Base-by-base conservation (phyloP, 148 eudicot species). In the Rhododendron simsii region DNA sequence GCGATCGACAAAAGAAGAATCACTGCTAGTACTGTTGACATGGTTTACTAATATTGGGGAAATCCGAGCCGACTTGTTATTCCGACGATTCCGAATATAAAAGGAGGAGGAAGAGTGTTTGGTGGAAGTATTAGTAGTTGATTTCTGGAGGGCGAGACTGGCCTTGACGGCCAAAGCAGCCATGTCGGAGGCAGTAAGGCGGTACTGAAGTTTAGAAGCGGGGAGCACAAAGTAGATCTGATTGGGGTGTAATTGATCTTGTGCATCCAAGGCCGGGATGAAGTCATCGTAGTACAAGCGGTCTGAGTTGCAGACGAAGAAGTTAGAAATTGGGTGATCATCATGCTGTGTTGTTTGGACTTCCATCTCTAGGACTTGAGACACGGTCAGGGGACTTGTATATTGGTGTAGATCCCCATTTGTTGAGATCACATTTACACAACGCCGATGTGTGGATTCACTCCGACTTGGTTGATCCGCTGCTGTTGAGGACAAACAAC, bases 101-200 rank as follows among this genome's bases (percentile, higher is more conserved):
- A 16, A 48, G 20, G 20, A 63, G 37, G 35, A 44, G 7, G 41
- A 20, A 14, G 73, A 59, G 7, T 2, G 44, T 12, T 74, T 73
- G 6, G 5, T 50, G 26, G 44, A 18, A 5, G 9, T 15, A 33
- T 51, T 37, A 45, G 74, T 55, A 21, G 74, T 7, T 15, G 30
- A 47, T 28, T 80, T 59, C 10, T 86, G 78, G 77, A 90, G 77
- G 1, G 92, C 92, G 35, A 48, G 73, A 84, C 88, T 87, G 71
- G 91, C 91, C 79, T 90, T 91, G 9, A 90, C 91, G 26, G 93
- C 93, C 33, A 91, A 59, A 4, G 90, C 92, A 0, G 93, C 93
- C 93, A 91, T 90, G 50, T 91, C 91, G 45, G 92, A 78, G 11
- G 90, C 92, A 13, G 86, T 51, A 11, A 91, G 83, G 5, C 85